Evolutionary conservation across 2,329 filamentous ascomycete species (phyloP).

Genomic region (Periconia sp.): DNA sequence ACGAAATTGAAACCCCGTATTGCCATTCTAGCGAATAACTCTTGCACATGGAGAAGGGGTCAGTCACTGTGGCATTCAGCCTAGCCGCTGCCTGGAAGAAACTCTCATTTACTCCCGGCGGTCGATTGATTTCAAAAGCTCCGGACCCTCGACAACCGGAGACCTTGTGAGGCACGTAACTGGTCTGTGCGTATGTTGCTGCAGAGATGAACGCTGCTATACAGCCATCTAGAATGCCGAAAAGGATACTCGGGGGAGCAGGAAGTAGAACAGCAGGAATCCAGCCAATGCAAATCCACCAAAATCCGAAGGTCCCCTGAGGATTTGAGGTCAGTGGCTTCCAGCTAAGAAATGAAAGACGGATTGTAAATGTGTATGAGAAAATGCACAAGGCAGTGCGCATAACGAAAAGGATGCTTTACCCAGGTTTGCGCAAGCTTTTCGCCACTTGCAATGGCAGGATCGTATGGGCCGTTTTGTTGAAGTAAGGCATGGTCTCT

Average conservation of each 20-base stretch:
- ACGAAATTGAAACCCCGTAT: conserved; percentile 22
- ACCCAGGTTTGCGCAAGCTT: conserved; percentile 12
- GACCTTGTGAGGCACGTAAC: conserved; percentile 9
- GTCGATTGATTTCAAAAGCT: conserved; percentile 11
- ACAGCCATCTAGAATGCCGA: conserved; percentile 11
- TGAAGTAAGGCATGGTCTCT: conserved; percentile 11
- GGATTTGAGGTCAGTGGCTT: background rate
- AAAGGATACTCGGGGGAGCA: conserved; percentile 11
- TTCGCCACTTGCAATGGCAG: conserved; percentile 7
- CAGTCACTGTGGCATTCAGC: conserved; percentile 21
- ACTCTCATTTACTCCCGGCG: conserved; percentile 25
- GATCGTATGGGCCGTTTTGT: conserved; percentile 8
- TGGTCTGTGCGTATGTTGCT: conserved; percentile 5
- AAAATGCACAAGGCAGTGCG: background rate
- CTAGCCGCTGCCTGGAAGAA: conserved; percentile 29
- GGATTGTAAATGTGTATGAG: background rate
- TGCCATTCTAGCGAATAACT: conserved; percentile 24
- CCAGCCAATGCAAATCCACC: conserved; percentile 15
- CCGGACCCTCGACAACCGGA: conserved; percentile 4
- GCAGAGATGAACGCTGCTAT: conserved; percentile 6
- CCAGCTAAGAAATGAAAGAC: background rate
- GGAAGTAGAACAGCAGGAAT: conserved; percentile 12
- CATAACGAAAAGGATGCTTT: background rate
- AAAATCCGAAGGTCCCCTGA: conserved; percentile 12
- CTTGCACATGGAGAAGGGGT: conserved; percentile 21